These are phyloP conservation scores for Cucurbitaria berberidis DNA, from an alignment of 2,329 filamentous ascomycete genomes.

Conservation along the genomic window DNA sequence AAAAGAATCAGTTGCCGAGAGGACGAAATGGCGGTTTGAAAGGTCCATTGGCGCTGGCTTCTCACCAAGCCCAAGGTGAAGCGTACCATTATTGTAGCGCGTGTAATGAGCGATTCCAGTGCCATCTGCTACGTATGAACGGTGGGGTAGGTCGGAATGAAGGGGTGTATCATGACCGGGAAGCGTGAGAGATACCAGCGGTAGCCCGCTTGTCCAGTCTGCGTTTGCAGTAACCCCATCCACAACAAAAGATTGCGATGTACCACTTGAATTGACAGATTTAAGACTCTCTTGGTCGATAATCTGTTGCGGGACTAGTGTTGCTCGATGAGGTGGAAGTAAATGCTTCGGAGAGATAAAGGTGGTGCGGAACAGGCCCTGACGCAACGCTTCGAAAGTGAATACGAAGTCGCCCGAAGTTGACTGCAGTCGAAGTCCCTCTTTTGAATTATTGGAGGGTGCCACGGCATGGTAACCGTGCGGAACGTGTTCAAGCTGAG, in stretches of 20 bases:
- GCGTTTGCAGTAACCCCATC: constrained; percentile 61
- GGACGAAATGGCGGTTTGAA: constrained; percentile 67
- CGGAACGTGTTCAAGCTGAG: constrained; percentile 56
- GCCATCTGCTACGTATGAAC: constrained; percentile 70
- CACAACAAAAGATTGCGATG: constrained; percentile 54
- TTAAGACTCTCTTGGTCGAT: constrained; percentile 41
- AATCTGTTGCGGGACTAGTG: constrained; percentile 53
- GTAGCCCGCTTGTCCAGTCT: constrained; percentile 64
- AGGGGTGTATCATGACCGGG: constrained; percentile 59
- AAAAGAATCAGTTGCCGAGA: constrained; percentile 74
- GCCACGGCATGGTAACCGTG: constrained; percentile 39
- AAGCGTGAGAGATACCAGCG: constrained; percentile 62
- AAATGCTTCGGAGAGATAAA: constrained; percentile 68
- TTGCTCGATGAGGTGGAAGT: constrained; percentile 69
- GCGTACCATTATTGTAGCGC: constrained; percentile 64
- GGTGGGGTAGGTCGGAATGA: constrained; percentile 67
- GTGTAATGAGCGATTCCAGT: constrained; percentile 70
- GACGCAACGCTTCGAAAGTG: constrained; percentile 66
- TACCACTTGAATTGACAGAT: constrained; percentile 42
- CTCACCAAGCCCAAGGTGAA: constrained; percentile 75
- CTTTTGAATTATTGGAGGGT: constrained; percentile 22
- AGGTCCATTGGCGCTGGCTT: constrained; percentile 77
- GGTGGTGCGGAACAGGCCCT: constrained; percentile 71
- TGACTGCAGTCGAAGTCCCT: constrained; percentile 53
- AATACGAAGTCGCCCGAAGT: constrained; percentile 59